Conservation (phyloP, 1,284 basidiomycete species). For the Ceratorhiza oryzae-sativae region DNA sequence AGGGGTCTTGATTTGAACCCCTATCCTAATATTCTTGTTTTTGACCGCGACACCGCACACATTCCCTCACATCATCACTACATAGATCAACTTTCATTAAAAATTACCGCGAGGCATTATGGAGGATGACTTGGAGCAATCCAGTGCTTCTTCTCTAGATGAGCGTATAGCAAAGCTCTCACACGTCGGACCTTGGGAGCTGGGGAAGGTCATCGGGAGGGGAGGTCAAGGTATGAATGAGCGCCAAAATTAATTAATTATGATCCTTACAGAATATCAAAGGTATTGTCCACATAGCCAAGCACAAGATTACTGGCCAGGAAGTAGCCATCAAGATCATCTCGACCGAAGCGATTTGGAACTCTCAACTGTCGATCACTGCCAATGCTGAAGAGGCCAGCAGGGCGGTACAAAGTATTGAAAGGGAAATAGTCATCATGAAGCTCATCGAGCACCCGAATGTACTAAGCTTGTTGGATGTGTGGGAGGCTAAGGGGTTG, state of each 20-base stretch:
- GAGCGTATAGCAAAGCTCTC: constrained; percentile 51
- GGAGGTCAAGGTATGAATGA: constrained; percentile 78
- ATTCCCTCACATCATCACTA: constrained; percentile 5
- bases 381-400: constrained; percentile 72
- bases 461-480: constrained; percentile 90
- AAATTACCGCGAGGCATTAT: background rate
- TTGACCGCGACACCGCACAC: constrained; percentile 2
- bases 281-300: constrained; percentile 93
- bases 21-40: constrained; percentile 17
- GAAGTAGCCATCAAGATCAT: constrained; percentile 98
- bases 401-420: constrained; percentile 78
- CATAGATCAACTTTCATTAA: constrained; percentile 11
- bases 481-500: constrained; percentile 93
- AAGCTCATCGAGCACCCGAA: constrained; percentile 98
- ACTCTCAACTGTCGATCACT: constrained; percentile 73
- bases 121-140: constrained; percentile 19
- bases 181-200: constrained; percentile 87
- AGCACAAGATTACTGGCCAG: constrained; percentile 87
- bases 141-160: constrained; percentile 44
- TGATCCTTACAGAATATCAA: constrained; percentile 16
- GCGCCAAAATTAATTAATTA: background rate
- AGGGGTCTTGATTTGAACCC: background rate
- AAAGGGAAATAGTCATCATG: constrained; percentile 99
- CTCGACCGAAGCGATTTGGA: constrained; percentile 76
- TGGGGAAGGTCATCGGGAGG: constrained; percentile 91